These are phyloP conservation scores for Debaryomycetaceae sp. DNA, from an alignment of 1,139 yeast genomes.

Conservation along the genomic window DNA sequence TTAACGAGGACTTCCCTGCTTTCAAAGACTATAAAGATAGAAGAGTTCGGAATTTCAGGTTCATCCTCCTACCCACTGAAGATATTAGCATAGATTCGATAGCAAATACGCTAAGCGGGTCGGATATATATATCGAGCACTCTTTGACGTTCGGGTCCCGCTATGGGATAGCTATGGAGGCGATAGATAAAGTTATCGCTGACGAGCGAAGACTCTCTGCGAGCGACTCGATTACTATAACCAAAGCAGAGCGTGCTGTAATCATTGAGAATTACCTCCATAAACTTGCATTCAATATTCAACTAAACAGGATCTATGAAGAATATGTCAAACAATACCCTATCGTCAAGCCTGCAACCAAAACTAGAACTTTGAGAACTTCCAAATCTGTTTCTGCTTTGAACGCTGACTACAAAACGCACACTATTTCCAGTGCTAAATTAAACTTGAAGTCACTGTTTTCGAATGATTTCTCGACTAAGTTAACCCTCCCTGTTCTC, in stretches of 20 bases:
- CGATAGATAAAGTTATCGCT: slow-evolving; percentile 16
- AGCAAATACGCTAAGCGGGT: slow-evolving; percentile 17
- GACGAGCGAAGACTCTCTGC: slow-evolving; percentile 11
- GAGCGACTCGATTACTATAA: slow-evolving; percentile 9
- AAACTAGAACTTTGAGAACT: slow-evolving; percentile 1
- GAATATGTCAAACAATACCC: slow-evolving; percentile 21
- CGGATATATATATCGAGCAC: slow-evolving; percentile 55
- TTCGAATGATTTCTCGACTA: too few relatives aligned
- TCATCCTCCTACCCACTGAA: slow-evolving; percentile 41
- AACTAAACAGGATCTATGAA: slow-evolving; percentile 56
- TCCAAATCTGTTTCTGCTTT: slow-evolving; percentile 4
- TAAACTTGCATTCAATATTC: slow-evolving; percentile 55
- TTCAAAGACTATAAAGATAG: slow-evolving; percentile 26
- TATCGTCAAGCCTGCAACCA: slow-evolving; percentile 4
- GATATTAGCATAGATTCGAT: slow-evolving; percentile 44
- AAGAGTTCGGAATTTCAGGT: slow-evolving; percentile 29
- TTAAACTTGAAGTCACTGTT: too few relatives aligned
- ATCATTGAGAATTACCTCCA: slow-evolving; percentile 49
- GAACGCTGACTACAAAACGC: too few relatives aligned
- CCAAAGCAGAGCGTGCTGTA: slow-evolving; percentile 37
- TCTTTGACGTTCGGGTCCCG: slow-evolving; percentile 12
- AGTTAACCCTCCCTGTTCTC: too few relatives aligned
- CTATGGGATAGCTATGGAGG: slow-evolving; percentile 18
- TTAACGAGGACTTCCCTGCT: slow-evolving; percentile 20
- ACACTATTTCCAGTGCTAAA: too few relatives aligned